These are phyloP conservation scores for Scheffersomyces parashehatae DNA, from an alignment of 1,139 yeast species.

Conservation along the genomic window DNA sequence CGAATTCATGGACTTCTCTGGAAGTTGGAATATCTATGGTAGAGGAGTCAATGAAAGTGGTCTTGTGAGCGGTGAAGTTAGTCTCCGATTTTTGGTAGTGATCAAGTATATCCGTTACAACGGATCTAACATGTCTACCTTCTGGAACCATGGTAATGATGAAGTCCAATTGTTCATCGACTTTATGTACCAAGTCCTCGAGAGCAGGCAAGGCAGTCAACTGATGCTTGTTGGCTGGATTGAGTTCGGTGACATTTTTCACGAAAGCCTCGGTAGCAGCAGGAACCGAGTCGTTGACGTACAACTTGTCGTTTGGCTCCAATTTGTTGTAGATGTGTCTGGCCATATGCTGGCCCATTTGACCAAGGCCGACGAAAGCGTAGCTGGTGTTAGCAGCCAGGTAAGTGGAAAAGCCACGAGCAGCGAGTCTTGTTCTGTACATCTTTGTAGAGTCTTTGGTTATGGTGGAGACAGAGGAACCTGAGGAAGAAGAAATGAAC, in stretches of 20 bases:
- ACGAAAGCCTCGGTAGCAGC: conserved; percentile 31
- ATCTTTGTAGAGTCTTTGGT: background rate
- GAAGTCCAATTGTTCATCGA: conserved; percentile 41
- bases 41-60: conserved; percentile 50
- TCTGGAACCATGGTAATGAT: conserved; percentile 62
- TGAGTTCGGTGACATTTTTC: conserved; percentile 21
- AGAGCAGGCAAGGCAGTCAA: conserved; percentile 25
- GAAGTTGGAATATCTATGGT: conserved; percentile 59
- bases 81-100: conserved; percentile 20
- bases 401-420: conserved; percentile 24
- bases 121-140: conserved; percentile 52
- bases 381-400: conserved; percentile 25
- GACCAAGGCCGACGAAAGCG: conserved; percentile 61
- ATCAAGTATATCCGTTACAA: conserved; percentile 41
- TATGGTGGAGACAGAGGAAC: no score
- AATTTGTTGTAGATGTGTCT: conserved; percentile 49
- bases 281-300: conserved; percentile 46
- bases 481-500: no score
- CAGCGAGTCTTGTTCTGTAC: conserved; percentile 8
- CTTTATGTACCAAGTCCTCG: conserved; percentile 34
- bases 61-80: conserved; percentile 10
- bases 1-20: conserved; percentile 38
- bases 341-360: conserved; percentile 65
- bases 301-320: conserved; percentile 39
- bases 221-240: conserved; percentile 22